Conservation (phyloP, 768 basidiomycete genomes). For the Boletus sp. region DNA sequence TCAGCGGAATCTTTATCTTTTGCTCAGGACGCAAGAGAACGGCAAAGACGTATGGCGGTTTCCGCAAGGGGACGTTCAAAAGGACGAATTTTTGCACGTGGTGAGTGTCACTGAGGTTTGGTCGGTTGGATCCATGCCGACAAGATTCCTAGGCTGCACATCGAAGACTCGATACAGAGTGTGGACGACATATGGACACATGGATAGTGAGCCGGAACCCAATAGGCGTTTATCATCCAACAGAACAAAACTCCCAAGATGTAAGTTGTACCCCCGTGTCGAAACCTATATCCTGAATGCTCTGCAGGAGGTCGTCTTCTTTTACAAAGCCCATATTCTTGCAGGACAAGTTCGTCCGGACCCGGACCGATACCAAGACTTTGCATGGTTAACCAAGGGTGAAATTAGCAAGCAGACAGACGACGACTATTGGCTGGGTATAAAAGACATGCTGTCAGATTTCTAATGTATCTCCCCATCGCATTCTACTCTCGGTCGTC, state of each 20-base stretch:
- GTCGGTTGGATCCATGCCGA: background rate
- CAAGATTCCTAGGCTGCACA: slow-evolving; percentile 59
- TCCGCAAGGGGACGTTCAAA: slow-evolving; percentile 63
- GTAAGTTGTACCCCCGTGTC: slow-evolving; percentile 26
- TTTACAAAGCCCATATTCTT: slow-evolving; percentile 92
- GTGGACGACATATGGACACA: slow-evolving; percentile 83
- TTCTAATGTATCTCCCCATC: slow-evolving; percentile 23
- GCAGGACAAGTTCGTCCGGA: slow-evolving; percentile 76
- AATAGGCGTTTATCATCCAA: slow-evolving; percentile 70
- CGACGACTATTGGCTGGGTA: slow-evolving; percentile 67
- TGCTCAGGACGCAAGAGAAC: slow-evolving; percentile 53
- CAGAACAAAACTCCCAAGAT: slow-evolving; percentile 35
- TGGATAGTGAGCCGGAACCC: slow-evolving; percentile 94
- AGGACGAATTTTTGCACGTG: slow-evolving; percentile 75
- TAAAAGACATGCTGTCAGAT: slow-evolving; percentile 83
- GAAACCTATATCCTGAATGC: slow-evolving; percentile 1
- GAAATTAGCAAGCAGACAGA: slow-evolving; percentile 78
- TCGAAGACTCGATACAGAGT: slow-evolving; percentile 65
- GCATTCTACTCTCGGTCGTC: background rate
- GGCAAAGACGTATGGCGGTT: slow-evolving; percentile 73
- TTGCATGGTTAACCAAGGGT: slow-evolving; percentile 93
- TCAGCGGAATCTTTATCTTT: slow-evolving; percentile 85
- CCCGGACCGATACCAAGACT: slow-evolving; percentile 58
- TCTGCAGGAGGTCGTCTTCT: slow-evolving; percentile 71
- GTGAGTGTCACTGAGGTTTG: slow-evolving; percentile 37